Percentiles rank a stretch among this genome's conserved stretches.
Evolutionary conservation across 768 basidiomycete species (phyloP).

Genomic region (Collybiopsis confluens): DNA sequence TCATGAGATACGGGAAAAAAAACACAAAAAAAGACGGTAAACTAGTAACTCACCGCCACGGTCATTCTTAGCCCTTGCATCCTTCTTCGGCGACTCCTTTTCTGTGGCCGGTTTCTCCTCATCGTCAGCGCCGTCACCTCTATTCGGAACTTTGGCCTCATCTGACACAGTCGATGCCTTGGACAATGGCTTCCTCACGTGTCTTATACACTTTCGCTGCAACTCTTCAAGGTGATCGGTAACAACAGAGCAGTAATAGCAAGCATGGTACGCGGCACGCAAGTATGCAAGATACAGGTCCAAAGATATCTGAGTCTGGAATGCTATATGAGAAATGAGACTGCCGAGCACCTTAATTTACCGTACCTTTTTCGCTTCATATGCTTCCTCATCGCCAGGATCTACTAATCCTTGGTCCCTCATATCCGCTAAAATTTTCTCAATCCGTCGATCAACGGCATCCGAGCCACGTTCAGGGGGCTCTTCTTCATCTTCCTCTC

Average conservation of each 20-base stretch:
- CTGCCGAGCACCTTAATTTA: conserved; percentile 8
- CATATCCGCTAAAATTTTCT: conserved; percentile 69
- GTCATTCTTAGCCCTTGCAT: conserved; percentile 36
- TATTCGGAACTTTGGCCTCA: conserved; percentile 25
- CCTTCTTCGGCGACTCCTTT: conserved; percentile 29
- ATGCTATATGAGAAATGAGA: conserved; percentile 18
- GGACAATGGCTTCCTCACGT: conserved; percentile 74
- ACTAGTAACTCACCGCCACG: conserved; percentile 53
- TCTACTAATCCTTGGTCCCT: conserved; percentile 59
- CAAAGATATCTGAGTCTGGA: conserved; percentile 72
- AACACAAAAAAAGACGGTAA: background rate
- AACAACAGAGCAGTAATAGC: conserved; percentile 96
- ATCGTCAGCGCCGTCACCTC: conserved; percentile 44
- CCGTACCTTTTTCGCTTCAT: conserved; percentile 69
- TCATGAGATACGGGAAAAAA: conserved; percentile 5
- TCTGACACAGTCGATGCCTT: conserved; percentile 50
- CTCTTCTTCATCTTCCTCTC: conserved; percentile 41
- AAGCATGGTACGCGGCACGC: conserved; percentile 87
- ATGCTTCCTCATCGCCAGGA: conserved; percentile 57
- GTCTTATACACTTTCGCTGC: conserved; percentile 90
- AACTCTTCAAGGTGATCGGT: conserved; percentile 94
- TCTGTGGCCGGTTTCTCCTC: conserved; percentile 33
- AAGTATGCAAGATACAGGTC: conserved; percentile 94
- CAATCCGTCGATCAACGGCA: conserved; percentile 78
- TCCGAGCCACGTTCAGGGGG: conserved; percentile 65